Evolutionary conservation across 768 basidiomycete genomes (phyloP), one percentile per base, ranked within the genome.

Genomic region (Psilocybe cubensis): DNA sequence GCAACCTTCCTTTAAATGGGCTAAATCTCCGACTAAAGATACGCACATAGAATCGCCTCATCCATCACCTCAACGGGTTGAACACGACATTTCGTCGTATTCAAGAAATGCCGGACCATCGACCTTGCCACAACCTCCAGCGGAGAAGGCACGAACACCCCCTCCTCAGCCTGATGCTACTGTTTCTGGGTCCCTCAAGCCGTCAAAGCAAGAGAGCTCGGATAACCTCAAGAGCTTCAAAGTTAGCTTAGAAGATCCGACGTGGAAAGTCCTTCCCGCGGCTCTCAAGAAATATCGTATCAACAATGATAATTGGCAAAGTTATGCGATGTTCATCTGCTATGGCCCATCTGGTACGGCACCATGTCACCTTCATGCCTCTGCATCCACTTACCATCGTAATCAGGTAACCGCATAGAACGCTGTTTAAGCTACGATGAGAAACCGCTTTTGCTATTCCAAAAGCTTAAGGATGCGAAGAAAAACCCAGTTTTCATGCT

Each of bases 401-500:
- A n/a, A 25, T 10, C 59, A 90, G 87, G 85, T 57, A 87, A 86
- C 65, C 86, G 88, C 21, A 86, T 87, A 74, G 97, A 99, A 72
- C 88, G 97, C 29, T 99, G 97, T 75, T 75, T 99, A 53, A 92
- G 92, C 67, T 98, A 97, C 65, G 97, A 99, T 68, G 97, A 99
- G 76, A 98, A 98, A 68, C 97, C 97, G 0, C 79, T 99, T 29
- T 80, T 98, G 46, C 85, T 99, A 38, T 99, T 99, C 78, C 97
- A 98, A 71, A 94, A 92, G 70, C 83, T 98, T 55, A 99, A 98
- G 70, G 97, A 99, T 63, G 87, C 89, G 1, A 94, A 94, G 74
- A 98, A 98, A 76, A 95, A 97, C 60, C 96, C 97, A 2, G 96
- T 99, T 7, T 99, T 99, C 74, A 99, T 99, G 97, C 83, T 96